Conservation (phyloP, 306 rosid genomes). For the Pueraria montana region DNA sequence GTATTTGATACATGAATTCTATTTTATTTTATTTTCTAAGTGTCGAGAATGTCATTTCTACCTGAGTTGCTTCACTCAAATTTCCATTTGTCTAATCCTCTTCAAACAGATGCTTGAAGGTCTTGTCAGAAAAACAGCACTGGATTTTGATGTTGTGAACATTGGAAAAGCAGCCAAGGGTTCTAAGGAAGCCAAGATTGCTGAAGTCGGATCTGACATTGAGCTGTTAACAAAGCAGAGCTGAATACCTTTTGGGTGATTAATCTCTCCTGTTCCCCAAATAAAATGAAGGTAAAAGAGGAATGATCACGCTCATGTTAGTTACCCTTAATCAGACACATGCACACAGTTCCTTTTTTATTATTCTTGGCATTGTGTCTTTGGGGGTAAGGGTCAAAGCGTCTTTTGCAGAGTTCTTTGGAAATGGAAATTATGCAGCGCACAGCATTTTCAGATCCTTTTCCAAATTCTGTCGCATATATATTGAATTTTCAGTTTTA, state of each 20-base stretch:
- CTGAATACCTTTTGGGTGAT: conserved; percentile 48
- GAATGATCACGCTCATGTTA: conserved; percentile 16
- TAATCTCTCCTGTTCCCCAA: conserved; percentile 7
- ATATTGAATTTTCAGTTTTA: conserved; percentile 17
- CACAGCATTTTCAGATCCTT: conserved; percentile 21
- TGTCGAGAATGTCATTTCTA: too few species aligned
- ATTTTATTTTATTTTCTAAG: not conserved
- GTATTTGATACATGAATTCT: not conserved
- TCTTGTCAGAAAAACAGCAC: conserved; percentile 75
- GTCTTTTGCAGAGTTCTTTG: conserved; percentile 3
- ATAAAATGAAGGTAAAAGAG: conserved; percentile 27
- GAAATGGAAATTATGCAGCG: conserved; percentile 20
- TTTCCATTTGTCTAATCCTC: conserved; percentile 36
- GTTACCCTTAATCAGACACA: not conserved
- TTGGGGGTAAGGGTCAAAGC: conserved; percentile 6
- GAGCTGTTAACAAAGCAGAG: conserved; percentile 66
- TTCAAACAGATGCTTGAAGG: conserved; percentile 85
- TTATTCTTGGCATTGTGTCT: conserved; percentile 2
- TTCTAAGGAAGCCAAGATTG: conserved; percentile 83
- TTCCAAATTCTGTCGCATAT: conserved; percentile 13
- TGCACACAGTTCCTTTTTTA: not conserved
- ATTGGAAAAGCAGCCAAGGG: conserved; percentile 75
- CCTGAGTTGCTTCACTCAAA: conserved; percentile 29
- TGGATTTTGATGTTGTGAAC: conserved; percentile 86
- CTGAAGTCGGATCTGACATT: conserved; percentile 89